Percentiles rank a stretch among this genome's conserved stretches.
Evolutionary conservation across 1,284 basidiomycete genomes (phyloP).

Genomic region (Trichosporon sp.): DNA sequence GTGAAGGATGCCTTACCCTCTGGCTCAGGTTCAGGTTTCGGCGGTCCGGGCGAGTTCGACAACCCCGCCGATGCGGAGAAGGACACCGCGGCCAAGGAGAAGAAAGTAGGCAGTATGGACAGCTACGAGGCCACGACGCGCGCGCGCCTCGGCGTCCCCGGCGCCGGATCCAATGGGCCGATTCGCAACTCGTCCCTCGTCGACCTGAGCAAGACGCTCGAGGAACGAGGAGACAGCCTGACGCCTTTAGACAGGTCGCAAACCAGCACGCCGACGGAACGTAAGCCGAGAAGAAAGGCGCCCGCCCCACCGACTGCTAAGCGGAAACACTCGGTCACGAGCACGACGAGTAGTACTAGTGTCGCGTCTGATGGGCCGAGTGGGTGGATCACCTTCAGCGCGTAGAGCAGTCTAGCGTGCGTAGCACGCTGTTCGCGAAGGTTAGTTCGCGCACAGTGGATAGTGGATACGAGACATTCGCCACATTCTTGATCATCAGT

Average conservation of each 20-base stretch:
- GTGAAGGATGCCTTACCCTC: slow-evolving; percentile 10
- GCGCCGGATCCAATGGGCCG: slow-evolving; percentile 19
- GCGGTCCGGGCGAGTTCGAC: background rate
- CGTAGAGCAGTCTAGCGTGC: background rate
- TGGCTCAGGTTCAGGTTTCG: background rate
- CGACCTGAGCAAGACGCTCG: slow-evolving; percentile 35
- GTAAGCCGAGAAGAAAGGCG: slow-evolving; percentile 20
- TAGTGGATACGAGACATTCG: no score
- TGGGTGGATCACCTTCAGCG: slow-evolving; percentile 36
- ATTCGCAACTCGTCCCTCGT: slow-evolving; percentile 37
- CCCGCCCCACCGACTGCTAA: slow-evolving; percentile 33
- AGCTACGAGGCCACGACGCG: background rate
- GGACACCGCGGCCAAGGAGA: background rate
- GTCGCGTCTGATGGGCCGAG: slow-evolving; percentile 8
- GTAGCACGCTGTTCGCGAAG: background rate
- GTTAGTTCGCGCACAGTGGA: no score
- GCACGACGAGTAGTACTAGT: background rate
- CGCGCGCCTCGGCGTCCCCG: background rate
- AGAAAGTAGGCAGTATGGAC: background rate
- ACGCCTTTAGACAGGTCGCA: slow-evolving; percentile 11
- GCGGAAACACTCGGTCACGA: slow-evolving; percentile 18
- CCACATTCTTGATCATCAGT: no score
- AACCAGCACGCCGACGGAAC: slow-evolving; percentile 10
- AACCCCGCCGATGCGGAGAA: background rate
- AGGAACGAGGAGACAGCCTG: slow-evolving; percentile 1